phyloP scores from a whole-genome alignment of 345 rosid species.

The sweet orange (Citrus sinensis) region DVS_A1.0 CM039163.1:3624001-3624500 shows the following conservation, averaged over 20 bases:
- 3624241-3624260: constrained; percentile 82
- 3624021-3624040: not conserved
- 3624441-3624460: constrained; percentile 94
- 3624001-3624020: not conserved
- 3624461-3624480: constrained; percentile 90
- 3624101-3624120: not conserved
- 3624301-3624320: constrained; percentile 99
- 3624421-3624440: constrained; percentile 26
- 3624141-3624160: not conserved
- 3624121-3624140: not conserved
- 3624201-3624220: constrained; percentile 38
- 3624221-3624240: constrained; percentile 91
- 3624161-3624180: not conserved
- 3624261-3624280: constrained; percentile 93
- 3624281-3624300: constrained; percentile 96
- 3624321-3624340: constrained; percentile 97
- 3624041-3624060: not conserved
- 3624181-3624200: not conserved
- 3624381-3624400: not conserved
- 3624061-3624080: not conserved
- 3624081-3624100: not conserved
- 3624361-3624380: not conserved
- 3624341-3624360: constrained; percentile 45
- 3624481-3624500: constrained; percentile 97
- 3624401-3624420: not conserved